Evolutionary conservation across 352 stramenopile genomes (phyloP), one percentile per base, ranked within the genome.

Genomic region (Globisporangium nodosum): DNA sequence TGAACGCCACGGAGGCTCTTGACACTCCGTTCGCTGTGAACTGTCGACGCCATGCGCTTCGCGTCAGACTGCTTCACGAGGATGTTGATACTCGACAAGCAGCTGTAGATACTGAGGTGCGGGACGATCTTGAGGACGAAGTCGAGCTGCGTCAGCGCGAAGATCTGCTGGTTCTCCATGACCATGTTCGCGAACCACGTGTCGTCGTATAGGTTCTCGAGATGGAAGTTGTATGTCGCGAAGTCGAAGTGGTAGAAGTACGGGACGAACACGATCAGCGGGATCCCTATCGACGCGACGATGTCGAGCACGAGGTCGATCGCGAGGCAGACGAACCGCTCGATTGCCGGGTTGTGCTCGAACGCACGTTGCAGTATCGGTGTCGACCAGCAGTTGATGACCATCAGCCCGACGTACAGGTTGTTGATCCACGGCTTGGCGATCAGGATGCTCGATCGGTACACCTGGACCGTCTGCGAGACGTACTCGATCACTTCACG

Each of bases 371-470:
- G 51, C 13, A 64, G 24, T 5, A 64, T 31, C 15, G 51, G 58
- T 16, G 51, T 58, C 30, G 43, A 40, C 50, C 42, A 58, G 33
- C 58, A 59, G 35, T 59, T 64, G 39, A 45, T 15, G 7, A 45
- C 39, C 39, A 45, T 45, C 11, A 45, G 39, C 7, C 39, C 39
- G 39, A 45, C 39, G 9, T 45, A 79, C 3, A 68, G 13, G 49
- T 73, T 67, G 54, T 85, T 87, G 58, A 85, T 77, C 73, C 72
- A 83, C 3, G 65, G 45, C 21, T 71, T 73, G 0, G 74, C 60
- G 30, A 87, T 70, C 1, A 74, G 50, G 3, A 65, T 61, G 45
- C 77, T 85, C 24, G 70, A 75, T 3, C 64, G 56, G 54, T 84
- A 84, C 7, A 71, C 65, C 40, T 82, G 75, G 3, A 66, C 47